Base-by-base conservation (phyloP, 768 basidiomycete genomes). In the Lentinula raphanica region DNA sequence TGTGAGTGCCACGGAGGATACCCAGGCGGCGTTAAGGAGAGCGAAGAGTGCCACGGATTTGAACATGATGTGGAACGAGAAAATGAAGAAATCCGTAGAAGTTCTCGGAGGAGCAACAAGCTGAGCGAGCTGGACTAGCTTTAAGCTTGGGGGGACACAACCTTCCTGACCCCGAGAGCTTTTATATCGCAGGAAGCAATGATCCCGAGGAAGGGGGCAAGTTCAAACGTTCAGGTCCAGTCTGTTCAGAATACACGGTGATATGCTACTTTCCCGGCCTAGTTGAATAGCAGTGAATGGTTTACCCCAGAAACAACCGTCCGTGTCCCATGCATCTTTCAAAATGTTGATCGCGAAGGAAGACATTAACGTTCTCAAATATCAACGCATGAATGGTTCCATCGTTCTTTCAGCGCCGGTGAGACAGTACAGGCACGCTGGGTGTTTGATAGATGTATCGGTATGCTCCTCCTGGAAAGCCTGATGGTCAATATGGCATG, bases 21-120 rank as follows among this genome's bases (percentile, higher is more conserved):
- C 61, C 44, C 48, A 38, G 36, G 44, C 54, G 5, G 61, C 61
- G 51, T 54, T 58, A 21, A 58, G 28, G 49, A 62, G 58, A 54
- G 58, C 61, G 32, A 62, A 62, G 58, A 62, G 61, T 38, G 58
- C 61, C 55, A 54, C 17, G 21, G 27, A 45, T 55, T 57, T 59
- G 49, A 59, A 56, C 49, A 59, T 59, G 54, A n/a, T 54, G 39
- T 29, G 38, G n/a, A n/a, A n/a, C n/a, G n/a, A n/a, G n/a, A n/a
- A n/a, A n/a, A n/a, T n/a, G n/a, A n/a, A n/a, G n/a, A n/a, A n/a
- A 23, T 36, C n/a, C 42, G 50, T 44, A 50, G 42, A n/a, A 25
- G 25, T 27, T 32, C 32, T 28, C 45, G n/a, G 39, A 57, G 36
- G 49, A n/a, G 21, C 45, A 27, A 36, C n/a, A n/a, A 50, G 39